Evolutionary conservation across 176 grass and related monocot genomes (phyloP).

Genomic region (Carex parvula): DNA sequence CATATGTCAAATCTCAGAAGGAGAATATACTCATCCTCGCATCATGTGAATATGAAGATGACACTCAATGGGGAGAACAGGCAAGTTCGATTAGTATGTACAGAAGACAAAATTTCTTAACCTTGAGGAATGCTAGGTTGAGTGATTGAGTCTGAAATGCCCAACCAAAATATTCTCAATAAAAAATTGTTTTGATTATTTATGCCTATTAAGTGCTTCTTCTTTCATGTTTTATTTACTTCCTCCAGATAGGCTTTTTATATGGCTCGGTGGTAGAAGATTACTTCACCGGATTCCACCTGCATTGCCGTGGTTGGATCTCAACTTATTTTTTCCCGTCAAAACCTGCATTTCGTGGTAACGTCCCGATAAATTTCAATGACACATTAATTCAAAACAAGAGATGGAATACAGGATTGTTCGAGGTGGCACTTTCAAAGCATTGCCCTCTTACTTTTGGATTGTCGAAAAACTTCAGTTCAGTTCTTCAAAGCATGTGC

Average conservation of each 20-base stretch:
- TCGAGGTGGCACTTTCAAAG: constrained; percentile 45
- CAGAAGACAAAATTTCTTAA: not conserved
- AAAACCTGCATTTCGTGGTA: constrained; percentile 48
- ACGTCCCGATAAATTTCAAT: constrained; percentile 45
- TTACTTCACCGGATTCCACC: constrained; percentile 62
- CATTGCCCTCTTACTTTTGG: constrained; percentile 40
- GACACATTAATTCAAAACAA: constrained; percentile 60
- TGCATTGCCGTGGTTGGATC: constrained; percentile 54
- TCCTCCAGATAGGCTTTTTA: constrained; percentile 45
- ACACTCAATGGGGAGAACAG: constrained; percentile 47
- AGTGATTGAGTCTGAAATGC: not conserved
- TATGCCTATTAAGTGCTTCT: not conserved
- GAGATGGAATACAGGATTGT: constrained; percentile 53
- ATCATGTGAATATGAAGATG: constrained; percentile 39
- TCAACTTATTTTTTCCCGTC: constrained; percentile 48
- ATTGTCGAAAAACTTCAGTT: constrained; percentile 19
- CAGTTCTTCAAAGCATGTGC: constrained; percentile 38
- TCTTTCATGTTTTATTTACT: not conserved
- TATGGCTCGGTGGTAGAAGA: constrained; percentile 64
- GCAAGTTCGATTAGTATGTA: constrained; percentile 3
- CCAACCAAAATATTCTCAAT: not conserved
- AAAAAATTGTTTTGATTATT: not conserved
- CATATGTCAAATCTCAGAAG: not conserved
- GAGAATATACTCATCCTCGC: not conserved
- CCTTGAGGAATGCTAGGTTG: not conserved